phyloP scores from a whole-genome alignment of 2,329 filamentous ascomycete genomes.

The Clonostachys rosea region DNA sequence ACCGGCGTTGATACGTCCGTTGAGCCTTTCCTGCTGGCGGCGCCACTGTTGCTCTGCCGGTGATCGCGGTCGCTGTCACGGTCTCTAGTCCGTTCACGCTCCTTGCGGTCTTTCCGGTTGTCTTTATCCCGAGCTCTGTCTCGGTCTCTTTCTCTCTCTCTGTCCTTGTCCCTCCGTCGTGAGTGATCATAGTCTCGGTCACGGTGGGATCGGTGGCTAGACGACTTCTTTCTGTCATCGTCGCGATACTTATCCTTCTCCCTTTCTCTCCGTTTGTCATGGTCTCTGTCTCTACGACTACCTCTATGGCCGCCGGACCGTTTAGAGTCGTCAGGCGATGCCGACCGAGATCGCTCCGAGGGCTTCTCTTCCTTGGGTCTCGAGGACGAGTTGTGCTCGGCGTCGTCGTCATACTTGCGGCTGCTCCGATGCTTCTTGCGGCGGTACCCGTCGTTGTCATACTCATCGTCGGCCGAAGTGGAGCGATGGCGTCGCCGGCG shows the following conservation, averaged over 20 bases:
- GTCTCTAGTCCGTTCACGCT: conserved; percentile 20
- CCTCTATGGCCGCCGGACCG: conserved; percentile 54
- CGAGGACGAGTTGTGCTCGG: conserved; percentile 22
- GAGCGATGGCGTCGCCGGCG: conserved; percentile 53
- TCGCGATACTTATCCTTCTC: conserved; percentile 33
- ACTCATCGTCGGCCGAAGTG: conserved; percentile 40
- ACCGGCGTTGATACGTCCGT: conserved; percentile 4
- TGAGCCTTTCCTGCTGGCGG: conserved; percentile 24
- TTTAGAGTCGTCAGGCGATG: conserved; percentile 56
- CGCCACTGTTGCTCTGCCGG: conserved; percentile 15
- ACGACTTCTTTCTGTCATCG: conserved; percentile 32
- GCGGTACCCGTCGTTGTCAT: conserved; percentile 36
- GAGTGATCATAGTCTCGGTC: conserved; percentile 31
- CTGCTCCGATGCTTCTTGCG: conserved; percentile 46
- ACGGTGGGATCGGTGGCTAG: conserved; percentile 32
- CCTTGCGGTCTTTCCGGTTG: conserved; percentile 30
- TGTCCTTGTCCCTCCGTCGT: conserved; percentile 25
- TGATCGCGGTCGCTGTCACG: conserved; percentile 17
- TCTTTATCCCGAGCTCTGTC: conserved; percentile 19
- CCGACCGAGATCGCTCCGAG: conserved; percentile 57
- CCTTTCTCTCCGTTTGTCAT: conserved; percentile 26
- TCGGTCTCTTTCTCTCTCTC: conserved; percentile 23
- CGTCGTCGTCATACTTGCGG: conserved; percentile 43
- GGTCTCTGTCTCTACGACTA: conserved; percentile 40
- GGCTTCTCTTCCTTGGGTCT: conserved; percentile 32